Percentiles rank a stretch among this genome's conserved stretches.
Evolutionary conservation across 2,329 filamentous ascomycete genomes (phyloP).

Genomic region (Fusarium nygamai): DNA sequence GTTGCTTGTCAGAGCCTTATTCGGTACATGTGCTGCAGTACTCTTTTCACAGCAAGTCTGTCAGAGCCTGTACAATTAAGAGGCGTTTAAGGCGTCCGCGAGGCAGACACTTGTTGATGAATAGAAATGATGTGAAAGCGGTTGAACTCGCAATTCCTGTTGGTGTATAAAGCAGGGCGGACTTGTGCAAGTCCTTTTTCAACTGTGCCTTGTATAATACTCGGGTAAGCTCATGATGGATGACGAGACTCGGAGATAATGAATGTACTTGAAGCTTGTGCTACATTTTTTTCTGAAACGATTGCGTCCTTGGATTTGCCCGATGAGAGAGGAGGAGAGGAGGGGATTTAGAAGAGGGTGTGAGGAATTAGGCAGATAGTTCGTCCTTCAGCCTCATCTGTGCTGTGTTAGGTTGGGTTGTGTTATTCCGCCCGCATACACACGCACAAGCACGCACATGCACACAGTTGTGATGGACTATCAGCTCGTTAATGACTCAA

Average conservation of each 20-base stretch:
- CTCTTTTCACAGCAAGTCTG: neutral
- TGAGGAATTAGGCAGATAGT: conserved; percentile 15
- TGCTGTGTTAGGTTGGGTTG: neutral
- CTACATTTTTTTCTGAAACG: neutral
- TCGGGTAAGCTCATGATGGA: neutral
- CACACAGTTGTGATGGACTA: neutral
- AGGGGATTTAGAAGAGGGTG: conserved; percentile 1
- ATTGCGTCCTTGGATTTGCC: conserved; percentile 13
- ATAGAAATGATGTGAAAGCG: neutral
- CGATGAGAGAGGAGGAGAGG: conserved; percentile 8
- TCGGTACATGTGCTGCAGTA: conserved; percentile 14
- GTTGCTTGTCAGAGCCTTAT: conserved; percentile 19
- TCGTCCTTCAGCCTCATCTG: conserved; percentile 24
- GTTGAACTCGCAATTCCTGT: neutral
- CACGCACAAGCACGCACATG: neutral
- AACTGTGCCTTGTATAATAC: neutral
- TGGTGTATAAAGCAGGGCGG: conserved; percentile 15
- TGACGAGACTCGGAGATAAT: neutral
- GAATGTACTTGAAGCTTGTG: neutral
- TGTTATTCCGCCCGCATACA: neutral
- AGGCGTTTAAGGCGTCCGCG: conserved; percentile 8
- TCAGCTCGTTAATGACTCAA: neutral
- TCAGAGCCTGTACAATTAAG: conserved; percentile 24
- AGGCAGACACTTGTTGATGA: conserved; percentile 14
- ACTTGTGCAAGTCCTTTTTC: conserved; percentile 24